phyloP scores from a whole-genome alignment of 331 rosid genomes.

The Prunus yedoensis region DNA sequence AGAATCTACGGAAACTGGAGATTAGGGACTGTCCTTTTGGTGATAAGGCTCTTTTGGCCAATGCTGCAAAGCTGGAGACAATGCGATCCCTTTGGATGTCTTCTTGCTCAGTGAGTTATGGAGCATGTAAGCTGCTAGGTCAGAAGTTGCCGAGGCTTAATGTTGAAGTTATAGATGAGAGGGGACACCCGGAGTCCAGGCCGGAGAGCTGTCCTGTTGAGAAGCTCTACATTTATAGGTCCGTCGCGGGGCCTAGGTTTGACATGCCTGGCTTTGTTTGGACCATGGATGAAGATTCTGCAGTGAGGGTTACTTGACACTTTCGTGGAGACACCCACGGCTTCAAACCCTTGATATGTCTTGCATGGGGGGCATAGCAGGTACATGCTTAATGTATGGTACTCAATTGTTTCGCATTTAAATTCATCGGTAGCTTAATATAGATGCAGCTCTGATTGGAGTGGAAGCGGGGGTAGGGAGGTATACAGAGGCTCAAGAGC shows the following conservation, averaged over 20 bases:
- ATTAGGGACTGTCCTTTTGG: slow-evolving; percentile 96
- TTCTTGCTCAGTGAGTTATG: slow-evolving; percentile 84
- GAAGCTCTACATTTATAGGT: slow-evolving; percentile 80
- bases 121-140: slow-evolving; percentile 89
- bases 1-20: slow-evolving; percentile 86
- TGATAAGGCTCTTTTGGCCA: slow-evolving; percentile 94
- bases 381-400: slow-evolving; percentile 44
- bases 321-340: background rate
- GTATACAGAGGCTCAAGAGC: slow-evolving; percentile 50
- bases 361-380: slow-evolving; percentile 36
- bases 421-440: slow-evolving; percentile 37
- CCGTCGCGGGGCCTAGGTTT: slow-evolving; percentile 63
- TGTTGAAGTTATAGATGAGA: slow-evolving; percentile 95
- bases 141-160: slow-evolving; percentile 91
- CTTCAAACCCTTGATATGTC: slow-evolving; percentile 16
- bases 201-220: slow-evolving; percentile 77
- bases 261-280: slow-evolving; percentile 82
- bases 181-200: slow-evolving; percentile 73
- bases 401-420: slow-evolving; percentile 32
- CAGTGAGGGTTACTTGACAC: slow-evolving; percentile 35
- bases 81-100: slow-evolving; percentile 99
- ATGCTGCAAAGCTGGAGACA: slow-evolving; percentile 99
- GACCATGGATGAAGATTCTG: slow-evolving; percentile 62
- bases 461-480: slow-evolving; percentile 34
- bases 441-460: slow-evolving; percentile 40